phyloP scores from a whole-genome alignment of 352 stramenopile genomes.

The Phytophthora sp. region DNA sequence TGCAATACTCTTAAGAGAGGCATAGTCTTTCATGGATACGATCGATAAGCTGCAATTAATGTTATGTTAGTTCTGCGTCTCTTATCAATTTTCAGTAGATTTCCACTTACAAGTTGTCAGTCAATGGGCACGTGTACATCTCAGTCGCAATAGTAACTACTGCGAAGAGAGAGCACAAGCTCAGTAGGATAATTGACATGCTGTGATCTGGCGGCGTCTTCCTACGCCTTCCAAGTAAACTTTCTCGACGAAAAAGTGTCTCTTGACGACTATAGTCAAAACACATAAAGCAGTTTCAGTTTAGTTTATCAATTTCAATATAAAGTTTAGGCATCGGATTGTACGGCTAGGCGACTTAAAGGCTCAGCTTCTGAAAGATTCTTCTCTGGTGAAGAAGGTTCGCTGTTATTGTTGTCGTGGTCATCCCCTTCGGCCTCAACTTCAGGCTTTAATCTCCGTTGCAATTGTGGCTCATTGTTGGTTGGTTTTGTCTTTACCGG shows the following conservation, averaged over 20 bases:
- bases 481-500: conserved; percentile 57
- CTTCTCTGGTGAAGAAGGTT: conserved; percentile 45
- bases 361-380: conserved; percentile 29
- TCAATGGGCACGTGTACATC: background rate
- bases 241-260: conserved; percentile 11
- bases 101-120: conserved; percentile 26
- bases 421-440: conserved; percentile 31
- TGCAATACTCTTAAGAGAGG: background rate
- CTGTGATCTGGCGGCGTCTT: background rate
- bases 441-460: conserved; percentile 26
- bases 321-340: conserved; percentile 21
- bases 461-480: conserved; percentile 20
- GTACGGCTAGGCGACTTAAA: conserved; percentile 19
- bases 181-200: background rate
- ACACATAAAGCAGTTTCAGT: conserved; percentile 13
- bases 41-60: conserved; percentile 9
- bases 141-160: background rate
- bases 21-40: background rate
- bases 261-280: conserved; percentile 16
- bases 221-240: too few species aligned
- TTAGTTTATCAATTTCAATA: conserved; percentile 4
- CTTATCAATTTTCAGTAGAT: background rate
- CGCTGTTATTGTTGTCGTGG: conserved; percentile 52
- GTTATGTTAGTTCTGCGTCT: conserved; percentile 8
- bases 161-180: background rate